Percentiles rank a stretch among this genome's conserved stretches.
phyloP scores from a whole-genome alignment of 179 eudicot species.

The Silene coronaria region DNA sequence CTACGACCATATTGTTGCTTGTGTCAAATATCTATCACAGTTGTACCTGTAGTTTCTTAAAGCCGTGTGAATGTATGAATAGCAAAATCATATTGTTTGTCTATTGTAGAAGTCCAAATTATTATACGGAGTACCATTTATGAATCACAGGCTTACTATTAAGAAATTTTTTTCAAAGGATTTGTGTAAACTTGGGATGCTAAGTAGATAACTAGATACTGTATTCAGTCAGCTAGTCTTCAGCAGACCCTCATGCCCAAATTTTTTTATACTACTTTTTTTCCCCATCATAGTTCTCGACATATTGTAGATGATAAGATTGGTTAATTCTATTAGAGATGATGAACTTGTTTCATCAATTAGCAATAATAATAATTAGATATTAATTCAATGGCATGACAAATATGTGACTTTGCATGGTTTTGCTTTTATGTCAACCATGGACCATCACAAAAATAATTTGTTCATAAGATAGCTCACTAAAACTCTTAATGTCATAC shows the following conservation, averaged over 20 bases:
- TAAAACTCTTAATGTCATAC: not conserved
- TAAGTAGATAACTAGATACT: not conserved
- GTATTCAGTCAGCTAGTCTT: not conserved
- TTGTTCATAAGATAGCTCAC: too few species aligned
- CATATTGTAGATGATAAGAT: not conserved
- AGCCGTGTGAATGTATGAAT: slow-evolving; percentile 10
- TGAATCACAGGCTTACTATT: slow-evolving; percentile 2
- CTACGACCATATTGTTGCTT: not conserved
- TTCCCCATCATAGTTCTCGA: too few species aligned
- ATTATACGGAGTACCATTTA: not conserved
- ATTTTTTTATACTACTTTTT: too few species aligned
- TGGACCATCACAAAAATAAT: not conserved
- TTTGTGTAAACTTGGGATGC: not conserved
- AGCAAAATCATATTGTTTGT: not conserved
- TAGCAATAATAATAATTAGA: not conserved
- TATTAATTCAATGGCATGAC: not conserved
- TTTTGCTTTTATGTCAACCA: not conserved
- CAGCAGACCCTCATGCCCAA: not conserved
- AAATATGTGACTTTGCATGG: not conserved
- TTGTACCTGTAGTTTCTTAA: not conserved
- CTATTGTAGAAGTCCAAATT: slow-evolving; percentile 1
- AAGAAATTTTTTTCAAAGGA: not conserved
- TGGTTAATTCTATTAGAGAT: not conserved
- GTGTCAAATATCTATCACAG: not conserved
- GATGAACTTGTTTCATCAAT: not conserved